Percentiles rank a stretch among this genome's conserved stretches.
Conservation (phyloP, 371 early-diverging fungal genomes). For the Thermomucor indicae-seudaticae region DNA sequence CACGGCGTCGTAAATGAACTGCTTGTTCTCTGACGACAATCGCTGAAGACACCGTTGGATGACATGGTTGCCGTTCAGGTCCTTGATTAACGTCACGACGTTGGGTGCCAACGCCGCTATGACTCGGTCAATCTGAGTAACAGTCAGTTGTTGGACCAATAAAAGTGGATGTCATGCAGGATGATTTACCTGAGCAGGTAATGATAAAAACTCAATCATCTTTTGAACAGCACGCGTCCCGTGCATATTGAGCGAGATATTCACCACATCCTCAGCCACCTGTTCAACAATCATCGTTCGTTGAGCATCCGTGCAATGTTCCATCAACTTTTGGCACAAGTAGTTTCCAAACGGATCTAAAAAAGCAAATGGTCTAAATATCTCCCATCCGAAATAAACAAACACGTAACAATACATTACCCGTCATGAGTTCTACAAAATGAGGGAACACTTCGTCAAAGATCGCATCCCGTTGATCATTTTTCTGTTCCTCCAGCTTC, state of each 20-base stretch:
- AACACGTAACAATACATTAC: constrained; percentile 18
- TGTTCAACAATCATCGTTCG: constrained; percentile 67
- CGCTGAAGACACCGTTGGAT: constrained; percentile 92
- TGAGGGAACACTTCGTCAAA: constrained; percentile 71
- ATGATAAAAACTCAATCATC: constrained; percentile 80
- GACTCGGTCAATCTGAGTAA: constrained; percentile 60
- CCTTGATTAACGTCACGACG: constrained; percentile 86
- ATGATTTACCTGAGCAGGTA: constrained; percentile 48
- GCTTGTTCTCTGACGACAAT: constrained; percentile 65
- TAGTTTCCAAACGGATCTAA: constrained; percentile 91
- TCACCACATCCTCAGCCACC: constrained; percentile 70
- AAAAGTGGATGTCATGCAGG: not conserved
- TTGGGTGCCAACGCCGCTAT: constrained; percentile 70
- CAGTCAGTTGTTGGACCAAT: not conserved
- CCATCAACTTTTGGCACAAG: constrained; percentile 85
- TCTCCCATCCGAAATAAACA: not conserved
- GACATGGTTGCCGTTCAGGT: constrained; percentile 98
- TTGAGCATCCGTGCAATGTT: constrained; percentile 74
- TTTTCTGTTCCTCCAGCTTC: constrained; percentile 75
- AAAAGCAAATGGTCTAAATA: not conserved
- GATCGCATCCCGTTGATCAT: constrained; percentile 58
- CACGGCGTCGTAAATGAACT: constrained; percentile 89
- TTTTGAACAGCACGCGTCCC: constrained; percentile 97
- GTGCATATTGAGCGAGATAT: constrained; percentile 91
- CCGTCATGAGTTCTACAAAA: constrained; percentile 82